These are phyloP conservation scores for Yamadazyma atlantica DNA, from an alignment of 1,139 yeast species.

Conservation along the genomic window DNA sequence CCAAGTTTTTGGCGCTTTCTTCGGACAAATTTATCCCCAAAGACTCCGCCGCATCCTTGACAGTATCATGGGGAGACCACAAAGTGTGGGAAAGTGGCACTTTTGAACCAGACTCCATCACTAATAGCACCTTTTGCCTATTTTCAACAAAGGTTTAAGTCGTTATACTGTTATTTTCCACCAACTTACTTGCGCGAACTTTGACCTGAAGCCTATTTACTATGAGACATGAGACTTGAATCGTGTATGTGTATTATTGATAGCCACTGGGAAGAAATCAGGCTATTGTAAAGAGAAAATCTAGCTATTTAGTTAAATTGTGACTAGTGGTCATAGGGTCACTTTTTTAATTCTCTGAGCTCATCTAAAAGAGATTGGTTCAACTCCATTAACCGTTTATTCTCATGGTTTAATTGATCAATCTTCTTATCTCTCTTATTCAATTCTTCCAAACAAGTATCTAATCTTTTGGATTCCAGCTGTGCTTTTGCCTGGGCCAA, in stretches of 20 bases:
- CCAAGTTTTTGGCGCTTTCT: slow-evolving; percentile 90
- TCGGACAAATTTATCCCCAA: slow-evolving; percentile 84
- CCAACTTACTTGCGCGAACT: neutral
- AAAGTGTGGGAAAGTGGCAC: slow-evolving; percentile 78
- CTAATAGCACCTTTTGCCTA: too few relatives aligned
- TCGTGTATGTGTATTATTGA: neutral
- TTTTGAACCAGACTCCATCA: slow-evolving; percentile 40
- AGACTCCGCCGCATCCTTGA: slow-evolving; percentile 92
- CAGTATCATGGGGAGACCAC: slow-evolving; percentile 98
- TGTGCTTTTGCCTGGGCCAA: slow-evolving; percentile 13
- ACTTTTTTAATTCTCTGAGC: slow-evolving; percentile 8
- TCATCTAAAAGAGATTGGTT: slow-evolving; percentile 30
- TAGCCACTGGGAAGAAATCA: neutral
- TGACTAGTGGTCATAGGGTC: too few relatives aligned
- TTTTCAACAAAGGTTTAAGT: too few relatives aligned
- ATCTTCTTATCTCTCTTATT: slow-evolving; percentile 24
- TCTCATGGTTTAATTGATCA: slow-evolving; percentile 27
- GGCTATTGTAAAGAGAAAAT: too few relatives aligned
- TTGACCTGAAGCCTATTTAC: neutral
- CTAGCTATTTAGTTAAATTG: too few relatives aligned
- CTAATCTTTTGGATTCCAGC: slow-evolving; percentile 15
- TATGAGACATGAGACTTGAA: too few relatives aligned
- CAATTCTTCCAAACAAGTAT: slow-evolving; percentile 25
- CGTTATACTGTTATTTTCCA: too few relatives aligned
- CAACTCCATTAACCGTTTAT: slow-evolving; percentile 32